Conservation (phyloP, 805 yeast species). For the Lachancea nothofagi region DNA sequence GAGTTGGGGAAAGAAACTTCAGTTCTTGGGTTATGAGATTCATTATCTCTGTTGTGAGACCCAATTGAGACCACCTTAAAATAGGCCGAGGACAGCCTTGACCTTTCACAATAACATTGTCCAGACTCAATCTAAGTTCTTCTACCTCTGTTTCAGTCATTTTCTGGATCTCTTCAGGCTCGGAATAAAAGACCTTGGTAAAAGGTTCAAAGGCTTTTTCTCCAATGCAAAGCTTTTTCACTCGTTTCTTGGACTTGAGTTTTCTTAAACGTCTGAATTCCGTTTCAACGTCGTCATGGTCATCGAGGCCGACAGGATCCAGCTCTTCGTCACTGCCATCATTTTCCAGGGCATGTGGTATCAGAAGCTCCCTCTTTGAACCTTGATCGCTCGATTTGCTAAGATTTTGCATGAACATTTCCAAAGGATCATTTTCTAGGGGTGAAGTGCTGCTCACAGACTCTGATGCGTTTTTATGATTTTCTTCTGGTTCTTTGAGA, state of each 20-base stretch:
- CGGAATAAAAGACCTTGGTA: slow-evolving; percentile 56
- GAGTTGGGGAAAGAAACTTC: slow-evolving; percentile 61
- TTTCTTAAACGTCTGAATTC: slow-evolving; percentile 35
- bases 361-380: slow-evolving; percentile 18
- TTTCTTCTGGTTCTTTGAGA: neutral
- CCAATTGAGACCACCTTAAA: slow-evolving; percentile 73
- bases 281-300: slow-evolving; percentile 35
- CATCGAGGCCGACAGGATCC: too few species aligned
- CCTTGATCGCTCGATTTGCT: slow-evolving; percentile 9
- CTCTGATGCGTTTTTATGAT: too few species aligned
- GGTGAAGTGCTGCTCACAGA: neutral
- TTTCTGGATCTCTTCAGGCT: slow-evolving; percentile 46
- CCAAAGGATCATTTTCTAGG: slow-evolving; percentile 41
- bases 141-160: slow-evolving; percentile 53
- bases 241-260: slow-evolving; percentile 36
- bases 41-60: slow-evolving; percentile 58
- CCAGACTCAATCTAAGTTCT: slow-evolving; percentile 46
- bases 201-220: slow-evolving; percentile 45
- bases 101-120: slow-evolving; percentile 66
- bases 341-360: slow-evolving; percentile 27
- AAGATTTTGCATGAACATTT: slow-evolving; percentile 38
- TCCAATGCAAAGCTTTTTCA: slow-evolving; percentile 25
- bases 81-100: slow-evolving; percentile 57
- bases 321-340: slow-evolving; percentile 36
- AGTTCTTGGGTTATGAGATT: slow-evolving; percentile 46